Evolutionary conservation across 257 asterid genomes (phyloP), one percentile per base, ranked within the genome.

Genomic region (Solanum ossicruentum): DNA sequence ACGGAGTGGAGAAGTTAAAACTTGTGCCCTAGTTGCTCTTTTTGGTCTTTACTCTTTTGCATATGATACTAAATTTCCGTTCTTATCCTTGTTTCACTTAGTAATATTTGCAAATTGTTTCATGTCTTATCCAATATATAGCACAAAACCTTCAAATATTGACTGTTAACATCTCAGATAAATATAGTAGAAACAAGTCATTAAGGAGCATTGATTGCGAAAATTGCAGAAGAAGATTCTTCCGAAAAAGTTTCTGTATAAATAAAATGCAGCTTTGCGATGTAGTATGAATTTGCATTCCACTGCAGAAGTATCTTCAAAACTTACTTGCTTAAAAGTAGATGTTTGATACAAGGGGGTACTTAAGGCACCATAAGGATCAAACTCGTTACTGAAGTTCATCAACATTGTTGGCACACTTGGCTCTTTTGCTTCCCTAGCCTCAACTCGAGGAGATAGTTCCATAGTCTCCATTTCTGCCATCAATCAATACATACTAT

Each of bases 311-410:
- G 65, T 26, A 16, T 61, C 75, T 58, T 16, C 15, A 84, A 57
- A 18, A 67, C 81, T 80, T 87, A 97, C 99, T 95, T 97, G 99
- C 92, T 94, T 97, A 92, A 97, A 97, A 78, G 99, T 97, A 84
- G 99, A 96, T 82, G 99, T 97, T 89, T 95, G 99, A 88, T 97
- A 97, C 17, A 97, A 93, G 85, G 99, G 99, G 4, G 98, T 97
- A 90, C 98, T 97, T 73, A 92, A 43, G 41, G 98, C 98, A 16
- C 83, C 94, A 51, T 93, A 97, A 84, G 98, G 98, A 90, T 97
- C 99, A 86, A 95, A 95, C 13, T 95, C 97, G 56, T 92, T 93
- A 79, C 88, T 63, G 83, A 97, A 97, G 87, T 95, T 94, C 98
- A 97, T 89, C 95, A 97, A 89, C 85, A 93, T 72, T 9, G 99